Evolutionary conservation across 2,329 filamentous ascomycete genomes (phyloP).

Genomic region (Fusarium sp.): DNA sequence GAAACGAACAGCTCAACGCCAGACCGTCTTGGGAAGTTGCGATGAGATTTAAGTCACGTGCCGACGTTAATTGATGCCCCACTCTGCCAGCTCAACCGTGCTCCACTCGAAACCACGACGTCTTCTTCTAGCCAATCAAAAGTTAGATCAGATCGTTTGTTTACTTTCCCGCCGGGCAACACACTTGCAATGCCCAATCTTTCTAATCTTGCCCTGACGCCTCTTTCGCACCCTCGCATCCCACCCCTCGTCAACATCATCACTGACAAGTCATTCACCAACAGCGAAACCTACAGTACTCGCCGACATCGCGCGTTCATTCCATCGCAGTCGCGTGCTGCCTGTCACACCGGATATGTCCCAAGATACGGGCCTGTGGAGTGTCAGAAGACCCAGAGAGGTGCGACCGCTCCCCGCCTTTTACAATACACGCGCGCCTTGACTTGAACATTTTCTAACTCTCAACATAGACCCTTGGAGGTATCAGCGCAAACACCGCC

Average conservation of each 20-base stretch:
- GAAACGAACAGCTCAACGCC: background rate
- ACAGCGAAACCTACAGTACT: conserved; percentile 4
- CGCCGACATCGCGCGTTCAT: conserved; percentile 20
- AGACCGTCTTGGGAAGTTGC: background rate
- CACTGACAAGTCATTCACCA: conserved; percentile 2
- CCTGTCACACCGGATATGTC: conserved; percentile 65
- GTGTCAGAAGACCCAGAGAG: conserved; percentile 89
- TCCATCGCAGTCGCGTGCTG: conserved; percentile 30
- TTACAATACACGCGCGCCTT: conserved; percentile 27
- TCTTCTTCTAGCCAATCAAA: conserved; percentile 42
- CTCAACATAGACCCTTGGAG: conserved; percentile 76
- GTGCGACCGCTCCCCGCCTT: conserved; percentile 54
- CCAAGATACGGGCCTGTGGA: conserved; percentile 87
- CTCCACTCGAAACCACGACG: conserved; percentile 14
- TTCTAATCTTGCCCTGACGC: conserved; percentile 27
- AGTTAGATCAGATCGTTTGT: conserved; percentile 45
- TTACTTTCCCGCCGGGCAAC: conserved; percentile 56
- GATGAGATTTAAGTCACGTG: conserved; percentile 24
- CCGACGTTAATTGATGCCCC: background rate
- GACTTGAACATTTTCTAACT: conserved; percentile 28
- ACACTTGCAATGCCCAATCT: conserved; percentile 34
- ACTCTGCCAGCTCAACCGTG: conserved; percentile 26
- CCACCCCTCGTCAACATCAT: conserved; percentile 34
- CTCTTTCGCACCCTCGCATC: conserved; percentile 31
- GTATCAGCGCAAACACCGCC: conserved; percentile 80